Evolutionary conservation across 164 flowering plant genomes (phyloP).

Genomic region (Platanus orientalis): DNA sequence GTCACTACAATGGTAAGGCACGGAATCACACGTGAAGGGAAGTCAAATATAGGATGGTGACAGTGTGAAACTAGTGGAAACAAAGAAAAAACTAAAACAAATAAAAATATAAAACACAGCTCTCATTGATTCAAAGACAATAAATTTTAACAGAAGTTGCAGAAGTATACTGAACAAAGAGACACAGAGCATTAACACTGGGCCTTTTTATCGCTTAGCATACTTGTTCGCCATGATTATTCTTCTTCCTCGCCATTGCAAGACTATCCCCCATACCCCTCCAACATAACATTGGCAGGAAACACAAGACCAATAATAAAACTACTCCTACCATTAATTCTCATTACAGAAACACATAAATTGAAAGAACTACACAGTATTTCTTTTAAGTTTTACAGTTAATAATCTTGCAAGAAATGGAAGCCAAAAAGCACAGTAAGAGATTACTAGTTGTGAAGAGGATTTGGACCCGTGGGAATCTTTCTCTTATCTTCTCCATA

Average conservation of each 20-base stretch:
- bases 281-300: background rate
- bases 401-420: no score
- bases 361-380: background rate
- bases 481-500: conserved; percentile 54
- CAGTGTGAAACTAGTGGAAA: no score
- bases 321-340: no score
- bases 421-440: background rate
- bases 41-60: no score
- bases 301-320: background rate
- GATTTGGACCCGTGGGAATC: conserved; percentile 72
- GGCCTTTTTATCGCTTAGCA: no score
- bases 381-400: background rate
- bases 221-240: no score
- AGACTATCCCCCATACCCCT: background rate
- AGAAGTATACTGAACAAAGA: conserved; percentile 20
- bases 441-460: conserved; percentile 54
- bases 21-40: background rate
- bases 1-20: background rate
- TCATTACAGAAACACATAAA: background rate
- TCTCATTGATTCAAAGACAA: conserved; percentile 18
- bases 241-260: no score
- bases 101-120: no score
- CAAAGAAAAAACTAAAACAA: background rate
- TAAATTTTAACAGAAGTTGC: conserved; percentile 15
- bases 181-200: conserved; percentile 28